phyloP scores from a whole-genome alignment of 2,329 filamentous ascomycete species.

The Botrytis squamosa region DNA sequence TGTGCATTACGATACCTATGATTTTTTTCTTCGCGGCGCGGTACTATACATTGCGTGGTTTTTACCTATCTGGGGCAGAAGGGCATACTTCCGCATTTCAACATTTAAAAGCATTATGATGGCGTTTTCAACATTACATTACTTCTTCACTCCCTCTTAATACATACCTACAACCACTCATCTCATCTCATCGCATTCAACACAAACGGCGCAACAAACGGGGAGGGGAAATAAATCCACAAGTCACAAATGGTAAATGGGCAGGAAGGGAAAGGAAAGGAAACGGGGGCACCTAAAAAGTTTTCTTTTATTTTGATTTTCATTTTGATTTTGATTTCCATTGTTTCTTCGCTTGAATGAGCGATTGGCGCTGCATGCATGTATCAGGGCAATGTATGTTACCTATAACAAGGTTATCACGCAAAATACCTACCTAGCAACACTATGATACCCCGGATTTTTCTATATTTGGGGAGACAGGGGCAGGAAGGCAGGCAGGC shows the following conservation, averaged over 20 bases:
- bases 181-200: neutral
- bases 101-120: neutral
- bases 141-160: neutral
- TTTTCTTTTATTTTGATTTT: neutral
- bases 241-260: neutral
- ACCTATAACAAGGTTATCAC: neutral
- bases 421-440: neutral
- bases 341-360: neutral
- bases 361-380: neutral
- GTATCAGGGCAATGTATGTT: too few relatives aligned
- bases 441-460: constrained; percentile 6
- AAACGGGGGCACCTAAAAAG: neutral
- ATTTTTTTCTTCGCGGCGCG: neutral
- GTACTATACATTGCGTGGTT: neutral
- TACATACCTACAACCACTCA: neutral
- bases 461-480: neutral
- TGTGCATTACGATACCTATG: neutral
- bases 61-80: neutral
- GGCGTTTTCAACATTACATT: constrained; percentile 3
- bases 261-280: neutral
- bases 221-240: neutral
- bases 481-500: neutral
- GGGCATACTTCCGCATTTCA: neutral
- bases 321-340: neutral
- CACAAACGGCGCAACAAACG: constrained; percentile 3